A percentile compares a stretch with the other conserved stretches of the same genome.
Conservation (phyloP, 805 yeast genomes). For the Saccharomycopsis javanensis region DNA sequence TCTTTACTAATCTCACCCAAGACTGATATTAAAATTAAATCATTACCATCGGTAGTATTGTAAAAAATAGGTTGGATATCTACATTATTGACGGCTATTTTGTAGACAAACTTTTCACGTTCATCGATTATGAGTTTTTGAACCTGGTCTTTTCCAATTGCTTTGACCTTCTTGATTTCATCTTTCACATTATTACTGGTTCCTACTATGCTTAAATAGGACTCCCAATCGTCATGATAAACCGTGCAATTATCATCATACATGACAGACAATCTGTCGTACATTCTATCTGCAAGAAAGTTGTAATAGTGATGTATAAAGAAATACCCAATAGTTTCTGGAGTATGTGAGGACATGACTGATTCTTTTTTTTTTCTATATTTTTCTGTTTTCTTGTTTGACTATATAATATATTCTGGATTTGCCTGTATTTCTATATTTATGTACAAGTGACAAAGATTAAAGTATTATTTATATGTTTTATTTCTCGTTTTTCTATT, state of each 20-base stretch:
- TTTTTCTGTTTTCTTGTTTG: no score
- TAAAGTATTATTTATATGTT: no score
- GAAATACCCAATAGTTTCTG: neutral
- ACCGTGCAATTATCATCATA: neutral
- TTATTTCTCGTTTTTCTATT: no score
- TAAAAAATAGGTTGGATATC: neutral
- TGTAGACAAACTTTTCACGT: neutral
- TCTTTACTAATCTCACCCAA: neutral
- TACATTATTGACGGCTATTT: neutral
- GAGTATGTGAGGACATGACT: neutral
- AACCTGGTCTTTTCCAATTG: neutral
- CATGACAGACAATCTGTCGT: neutral
- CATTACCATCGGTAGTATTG: constrained; percentile 1
- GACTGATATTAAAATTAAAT: neutral
- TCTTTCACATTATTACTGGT: neutral
- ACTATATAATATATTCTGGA: no score
- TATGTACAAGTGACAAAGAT: no score
- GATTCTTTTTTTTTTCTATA: neutral
- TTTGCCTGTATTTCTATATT: no score
- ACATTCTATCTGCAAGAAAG: constrained; percentile 1
- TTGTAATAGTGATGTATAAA: constrained; percentile 1
- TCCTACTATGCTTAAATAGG: neutral
- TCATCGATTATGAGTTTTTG: neutral
- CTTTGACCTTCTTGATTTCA: neutral
- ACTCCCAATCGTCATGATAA: neutral